Evolutionary conservation across 148 eudicot species (phyloP).

Genomic region (Simmondsia chinensis): DNA sequence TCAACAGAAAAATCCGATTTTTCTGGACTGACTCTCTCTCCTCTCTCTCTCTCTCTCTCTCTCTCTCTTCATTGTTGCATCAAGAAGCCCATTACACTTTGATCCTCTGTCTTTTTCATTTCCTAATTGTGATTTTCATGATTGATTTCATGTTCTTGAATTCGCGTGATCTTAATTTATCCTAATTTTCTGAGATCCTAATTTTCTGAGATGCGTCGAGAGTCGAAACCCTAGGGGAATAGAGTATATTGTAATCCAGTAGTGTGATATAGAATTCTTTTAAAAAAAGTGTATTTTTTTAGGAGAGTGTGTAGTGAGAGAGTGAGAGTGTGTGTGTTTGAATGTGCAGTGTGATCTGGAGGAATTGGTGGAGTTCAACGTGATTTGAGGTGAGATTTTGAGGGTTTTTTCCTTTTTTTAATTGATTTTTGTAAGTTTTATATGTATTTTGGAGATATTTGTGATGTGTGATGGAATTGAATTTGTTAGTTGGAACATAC

Average conservation of each 20-base stretch:
- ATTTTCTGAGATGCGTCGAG: no score
- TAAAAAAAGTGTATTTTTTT: not conserved
- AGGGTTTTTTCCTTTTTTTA: no score
- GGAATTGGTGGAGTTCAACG: slow-evolving; percentile 2
- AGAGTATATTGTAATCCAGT: not conserved
- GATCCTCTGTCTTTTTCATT: not conserved
- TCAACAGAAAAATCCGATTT: slow-evolving; percentile 18
- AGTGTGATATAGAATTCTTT: not conserved
- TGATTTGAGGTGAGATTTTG: no score
- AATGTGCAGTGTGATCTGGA: slow-evolving; percentile 3
- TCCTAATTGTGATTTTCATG: not conserved
- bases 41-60: slow-evolving; percentile 10
- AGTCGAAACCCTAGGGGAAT: slow-evolving; percentile 8
- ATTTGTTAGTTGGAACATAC: no score
- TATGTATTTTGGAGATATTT: no score
- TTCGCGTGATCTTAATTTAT: not conserved
- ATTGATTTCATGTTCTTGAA: not conserved
- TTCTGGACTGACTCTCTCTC: no score
- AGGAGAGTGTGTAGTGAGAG: not conserved
- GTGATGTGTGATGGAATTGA: no score
- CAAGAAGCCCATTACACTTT: slow-evolving; percentile 15
- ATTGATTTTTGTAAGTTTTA: no score
- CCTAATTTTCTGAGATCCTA: slow-evolving; percentile 9
- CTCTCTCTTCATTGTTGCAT: slow-evolving; percentile 33
- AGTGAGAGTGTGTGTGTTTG: slow-evolving; percentile 8